These are phyloP conservation scores for Effrenium voratum DNA, from an alignment of 73 alveolate species.

Conservation along the genomic window DNA sequence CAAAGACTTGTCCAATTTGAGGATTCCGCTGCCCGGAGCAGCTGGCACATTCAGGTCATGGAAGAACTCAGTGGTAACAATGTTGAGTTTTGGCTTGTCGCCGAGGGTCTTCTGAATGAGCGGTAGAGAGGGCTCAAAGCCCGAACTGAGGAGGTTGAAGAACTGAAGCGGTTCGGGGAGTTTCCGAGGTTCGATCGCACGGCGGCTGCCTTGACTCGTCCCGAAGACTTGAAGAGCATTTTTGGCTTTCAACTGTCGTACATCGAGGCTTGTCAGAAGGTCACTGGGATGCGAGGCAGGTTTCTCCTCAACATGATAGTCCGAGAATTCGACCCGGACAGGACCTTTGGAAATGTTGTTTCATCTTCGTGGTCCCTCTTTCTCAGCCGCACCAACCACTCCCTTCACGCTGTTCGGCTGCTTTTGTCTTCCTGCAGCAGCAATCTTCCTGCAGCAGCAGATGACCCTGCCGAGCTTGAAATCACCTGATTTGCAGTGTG, in stretches of 20 bases:
- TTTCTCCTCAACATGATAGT: background rate
- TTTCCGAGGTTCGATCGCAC: constrained; percentile 10
- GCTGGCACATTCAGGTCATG: background rate
- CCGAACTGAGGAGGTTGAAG: background rate
- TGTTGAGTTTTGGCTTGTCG: background rate
- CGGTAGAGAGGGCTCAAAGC: background rate
- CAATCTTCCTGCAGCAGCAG: too few species aligned
- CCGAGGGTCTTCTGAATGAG: background rate
- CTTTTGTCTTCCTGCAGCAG: too few species aligned
- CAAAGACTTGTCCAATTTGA: background rate
- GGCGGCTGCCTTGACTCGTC: background rate
- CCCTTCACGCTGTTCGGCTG: too few species aligned
- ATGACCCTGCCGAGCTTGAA: too few species aligned
- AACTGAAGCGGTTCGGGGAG: background rate
- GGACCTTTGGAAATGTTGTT: too few species aligned
- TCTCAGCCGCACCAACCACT: too few species aligned
- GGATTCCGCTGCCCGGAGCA: background rate
- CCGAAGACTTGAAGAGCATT: background rate
- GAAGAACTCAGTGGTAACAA: background rate
- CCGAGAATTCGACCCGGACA: background rate
- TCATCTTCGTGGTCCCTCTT: too few species aligned
- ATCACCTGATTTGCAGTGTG: too few species aligned
- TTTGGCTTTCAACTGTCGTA: constrained; percentile 19
- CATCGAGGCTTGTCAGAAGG: background rate
- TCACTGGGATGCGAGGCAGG: background rate